phyloP scores from a whole-genome alignment of 2,329 filamentous ascomycete genomes.

The Colletotrichum tamarilloi region DNA sequence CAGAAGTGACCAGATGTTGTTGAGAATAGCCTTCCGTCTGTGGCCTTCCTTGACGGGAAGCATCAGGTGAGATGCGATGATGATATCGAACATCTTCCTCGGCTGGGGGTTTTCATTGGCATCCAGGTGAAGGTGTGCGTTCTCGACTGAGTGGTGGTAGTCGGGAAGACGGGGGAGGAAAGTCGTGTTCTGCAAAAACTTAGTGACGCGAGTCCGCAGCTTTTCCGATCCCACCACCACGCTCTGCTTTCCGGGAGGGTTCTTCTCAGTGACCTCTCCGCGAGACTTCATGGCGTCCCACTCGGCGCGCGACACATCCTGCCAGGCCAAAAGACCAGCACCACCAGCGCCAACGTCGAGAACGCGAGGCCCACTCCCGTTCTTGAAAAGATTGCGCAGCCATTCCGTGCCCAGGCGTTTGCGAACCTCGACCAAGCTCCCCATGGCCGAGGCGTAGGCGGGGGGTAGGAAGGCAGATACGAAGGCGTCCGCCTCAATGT shows the following conservation, averaged over 20 bases:
- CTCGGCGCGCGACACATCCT: conserved; percentile 82
- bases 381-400: conserved; percentile 72
- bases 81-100: conserved; percentile 87
- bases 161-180: conserved; percentile 94
- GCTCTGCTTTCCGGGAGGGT: conserved; percentile 78
- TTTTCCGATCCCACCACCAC: conserved; percentile 82
- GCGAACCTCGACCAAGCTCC: conserved; percentile 77
- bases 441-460: conserved; percentile 75
- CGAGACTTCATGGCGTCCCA: conserved; percentile 76
- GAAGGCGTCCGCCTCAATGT: conserved; percentile 81
- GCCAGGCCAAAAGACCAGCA: conserved; percentile 79
- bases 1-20: conserved; percentile 90
- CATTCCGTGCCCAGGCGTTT: conserved; percentile 78
- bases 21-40: conserved; percentile 80
- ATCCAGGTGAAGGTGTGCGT: conserved; percentile 68
- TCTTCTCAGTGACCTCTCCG: conserved; percentile 47
- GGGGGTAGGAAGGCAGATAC: conserved; percentile 77
- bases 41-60: conserved; percentile 81
- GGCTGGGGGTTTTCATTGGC: conserved; percentile 64
- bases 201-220: conserved; percentile 79
- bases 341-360: conserved; percentile 82
- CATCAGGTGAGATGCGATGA: conserved; percentile 88
- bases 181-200: conserved; percentile 86
- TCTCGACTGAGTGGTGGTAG: conserved; percentile 75
- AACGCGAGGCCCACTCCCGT: conserved; percentile 65